These are phyloP conservation scores for Dactylis glomerata DNA, from an alignment of 176 grass and related monocot genomes.

Conservation along the genomic window DNA sequence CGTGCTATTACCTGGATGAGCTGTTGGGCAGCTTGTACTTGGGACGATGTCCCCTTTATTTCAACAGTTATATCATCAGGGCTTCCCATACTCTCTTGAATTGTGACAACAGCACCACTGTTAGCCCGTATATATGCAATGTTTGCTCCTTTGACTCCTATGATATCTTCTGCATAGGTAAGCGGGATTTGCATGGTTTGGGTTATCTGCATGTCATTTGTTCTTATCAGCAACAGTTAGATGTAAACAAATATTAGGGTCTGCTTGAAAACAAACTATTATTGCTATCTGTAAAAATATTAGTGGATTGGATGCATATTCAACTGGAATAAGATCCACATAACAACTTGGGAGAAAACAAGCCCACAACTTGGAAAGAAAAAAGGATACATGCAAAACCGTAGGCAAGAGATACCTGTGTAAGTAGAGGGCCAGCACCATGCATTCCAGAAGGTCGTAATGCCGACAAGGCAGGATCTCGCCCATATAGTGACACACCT, in stretches of 20 bases:
- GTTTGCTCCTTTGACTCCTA: conserved; percentile 87
- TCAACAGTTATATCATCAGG: conserved; percentile 98
- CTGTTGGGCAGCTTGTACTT: conserved; percentile 86
- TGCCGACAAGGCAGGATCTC: conserved; percentile 74
- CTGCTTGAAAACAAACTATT: neutral
- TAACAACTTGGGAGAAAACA: neutral
- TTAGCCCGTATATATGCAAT: conserved; percentile 85
- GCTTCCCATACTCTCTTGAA: conserved; percentile 78
- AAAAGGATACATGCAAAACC: conserved; percentile 25
- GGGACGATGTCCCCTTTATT: conserved; percentile 92
- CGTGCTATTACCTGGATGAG: conserved; percentile 66
- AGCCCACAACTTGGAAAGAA: neutral
- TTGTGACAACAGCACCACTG: conserved; percentile 81
- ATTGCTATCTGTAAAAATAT: neutral
- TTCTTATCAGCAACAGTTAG: conserved; percentile 31
- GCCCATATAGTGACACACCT: conserved; percentile 79
- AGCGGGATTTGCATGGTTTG: conserved; percentile 99
- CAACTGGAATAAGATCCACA: neutral
- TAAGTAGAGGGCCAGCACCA: conserved; percentile 59
- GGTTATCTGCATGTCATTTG: conserved; percentile 57
- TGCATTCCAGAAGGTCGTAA: conserved; percentile 62
- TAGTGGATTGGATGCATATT: conserved; percentile 7
- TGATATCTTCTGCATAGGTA: conserved; percentile 93
- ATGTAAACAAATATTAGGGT: neutral
- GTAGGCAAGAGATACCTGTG: conserved; percentile 51